These are phyloP conservation scores for Trypanosoma rangeli DNA, from an alignment of 208 protist species.

Conservation along the genomic window DNA sequence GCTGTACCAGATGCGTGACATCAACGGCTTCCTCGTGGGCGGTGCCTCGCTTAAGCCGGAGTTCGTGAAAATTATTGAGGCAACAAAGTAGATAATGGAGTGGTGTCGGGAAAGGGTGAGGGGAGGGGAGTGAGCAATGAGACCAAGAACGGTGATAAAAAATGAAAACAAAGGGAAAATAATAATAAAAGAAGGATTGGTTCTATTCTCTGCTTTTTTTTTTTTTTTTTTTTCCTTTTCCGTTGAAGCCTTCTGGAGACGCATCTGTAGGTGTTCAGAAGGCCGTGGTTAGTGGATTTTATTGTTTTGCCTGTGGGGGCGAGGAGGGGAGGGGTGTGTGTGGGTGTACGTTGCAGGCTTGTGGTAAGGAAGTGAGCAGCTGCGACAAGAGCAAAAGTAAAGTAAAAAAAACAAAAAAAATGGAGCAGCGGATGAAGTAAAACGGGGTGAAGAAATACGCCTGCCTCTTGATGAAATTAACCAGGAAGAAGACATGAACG, in stretches of 20 bases:
- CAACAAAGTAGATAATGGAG: slow-evolving; percentile 41
- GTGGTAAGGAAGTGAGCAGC: background rate
- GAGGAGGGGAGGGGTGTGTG: no score
- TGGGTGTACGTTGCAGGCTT: no score
- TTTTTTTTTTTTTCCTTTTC: no score
- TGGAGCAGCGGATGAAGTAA: background rate
- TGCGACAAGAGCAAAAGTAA: background rate
- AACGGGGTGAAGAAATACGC: background rate
- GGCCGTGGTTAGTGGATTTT: no score
- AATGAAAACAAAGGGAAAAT: slow-evolving; percentile 12
- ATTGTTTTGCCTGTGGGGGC: no score
- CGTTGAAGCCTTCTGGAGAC: no score
- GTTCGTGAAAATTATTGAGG: slow-evolving; percentile 95
- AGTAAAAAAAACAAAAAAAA: slow-evolving; percentile 8
- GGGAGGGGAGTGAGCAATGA: background rate
- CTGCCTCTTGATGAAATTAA: no score
- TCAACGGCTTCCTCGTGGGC: slow-evolving; percentile 99
- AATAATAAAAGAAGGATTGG: background rate
- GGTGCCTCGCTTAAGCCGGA: slow-evolving; percentile 97
- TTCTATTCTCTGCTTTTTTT: background rate
- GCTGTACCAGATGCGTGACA: slow-evolving; percentile 91
- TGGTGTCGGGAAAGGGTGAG: background rate
- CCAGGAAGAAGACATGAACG: no score
- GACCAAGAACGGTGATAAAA: background rate
- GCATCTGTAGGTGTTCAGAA: no score